Evolutionary conservation across 345 rosid genomes (phyloP).

Genomic region (Bretschneidera sinensis): DNA sequence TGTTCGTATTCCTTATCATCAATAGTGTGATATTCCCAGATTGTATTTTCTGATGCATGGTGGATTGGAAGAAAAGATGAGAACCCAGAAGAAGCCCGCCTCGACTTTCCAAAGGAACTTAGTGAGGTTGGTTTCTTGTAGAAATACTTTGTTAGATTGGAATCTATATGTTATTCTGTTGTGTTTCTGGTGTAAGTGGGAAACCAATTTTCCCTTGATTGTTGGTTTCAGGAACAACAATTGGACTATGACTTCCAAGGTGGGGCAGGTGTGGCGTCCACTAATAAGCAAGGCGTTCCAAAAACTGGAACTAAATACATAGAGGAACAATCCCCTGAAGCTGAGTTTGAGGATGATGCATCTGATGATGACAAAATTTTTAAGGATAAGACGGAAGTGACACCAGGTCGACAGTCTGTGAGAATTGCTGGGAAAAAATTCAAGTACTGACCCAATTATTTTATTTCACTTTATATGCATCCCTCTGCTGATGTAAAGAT

Average conservation of each 20-base stretch:
- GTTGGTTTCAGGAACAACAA: slow-evolving; percentile 44
- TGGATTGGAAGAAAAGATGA: slow-evolving; percentile 92
- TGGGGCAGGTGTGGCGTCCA: slow-evolving; percentile 56
- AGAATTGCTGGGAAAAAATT: slow-evolving; percentile 69
- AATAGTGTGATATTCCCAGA: slow-evolving; percentile 32
- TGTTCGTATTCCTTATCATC: slow-evolving; percentile 3
- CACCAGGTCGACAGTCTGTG: slow-evolving; percentile 61
- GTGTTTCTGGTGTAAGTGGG: slow-evolving; percentile 4
- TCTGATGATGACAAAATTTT: slow-evolving; percentile 37
- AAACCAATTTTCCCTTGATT: neutral
- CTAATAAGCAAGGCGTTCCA: slow-evolving; percentile 25
- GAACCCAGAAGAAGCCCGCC: slow-evolving; percentile 72
- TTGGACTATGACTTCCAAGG: slow-evolving; percentile 63
- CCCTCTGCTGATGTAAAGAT: slow-evolving; percentile 4
- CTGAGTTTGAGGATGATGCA: slow-evolving; percentile 38
- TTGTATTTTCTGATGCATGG: slow-evolving; percentile 93
- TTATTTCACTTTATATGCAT: slow-evolving; percentile 14
- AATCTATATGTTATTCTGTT: neutral
- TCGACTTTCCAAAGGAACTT: slow-evolving; percentile 73
- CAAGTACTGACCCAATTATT: slow-evolving; percentile 35
- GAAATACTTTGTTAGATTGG: slow-evolving; percentile 1
- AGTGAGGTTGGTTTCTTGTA: slow-evolving; percentile 46
- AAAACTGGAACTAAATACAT: slow-evolving; percentile 33
- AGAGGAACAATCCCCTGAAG: slow-evolving; percentile 44
- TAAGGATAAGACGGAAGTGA: slow-evolving; percentile 43